Conservation (phyloP, 495 filamentous ascomycete species). For the Aspergillus affinis region DNA sequence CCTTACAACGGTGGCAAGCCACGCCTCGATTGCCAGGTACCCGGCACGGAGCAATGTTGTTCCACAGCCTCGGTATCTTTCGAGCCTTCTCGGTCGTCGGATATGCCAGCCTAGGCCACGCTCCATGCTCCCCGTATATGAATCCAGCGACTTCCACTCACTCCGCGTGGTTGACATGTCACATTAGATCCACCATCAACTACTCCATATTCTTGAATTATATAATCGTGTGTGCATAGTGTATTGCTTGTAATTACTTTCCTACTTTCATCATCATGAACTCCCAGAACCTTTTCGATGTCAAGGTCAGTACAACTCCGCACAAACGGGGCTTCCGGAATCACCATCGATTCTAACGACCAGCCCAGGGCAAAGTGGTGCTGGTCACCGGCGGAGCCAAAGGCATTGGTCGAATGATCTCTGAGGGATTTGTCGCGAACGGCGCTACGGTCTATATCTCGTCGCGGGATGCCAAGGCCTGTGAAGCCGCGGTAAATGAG, state of each 20-base stretch:
- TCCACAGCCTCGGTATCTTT: conserved; percentile 25
- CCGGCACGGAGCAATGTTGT: conserved; percentile 9
- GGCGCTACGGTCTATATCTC: conserved; percentile 84
- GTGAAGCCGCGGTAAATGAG: conserved; percentile 56
- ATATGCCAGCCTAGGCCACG: neutral
- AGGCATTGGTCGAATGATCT: conserved; percentile 78
- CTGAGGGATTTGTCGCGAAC: conserved; percentile 74
- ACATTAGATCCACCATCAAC: neutral
- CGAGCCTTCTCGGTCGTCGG: conserved; percentile 8
- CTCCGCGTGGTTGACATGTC: too few relatives aligned
- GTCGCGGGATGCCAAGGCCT: conserved; percentile 64
- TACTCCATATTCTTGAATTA: neutral
- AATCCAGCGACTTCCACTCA: too few relatives aligned
- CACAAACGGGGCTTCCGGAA: neutral
- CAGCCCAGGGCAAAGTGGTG: conserved; percentile 65
- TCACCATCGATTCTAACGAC: conserved; percentile 11
- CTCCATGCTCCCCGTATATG: neutral
- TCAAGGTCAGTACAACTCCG: conserved; percentile 46
- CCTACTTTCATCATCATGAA: conserved; percentile 46
- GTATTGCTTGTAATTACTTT: neutral
- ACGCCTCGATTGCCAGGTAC: neutral
- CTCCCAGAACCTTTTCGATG: conserved; percentile 53
- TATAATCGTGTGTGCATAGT: neutral
- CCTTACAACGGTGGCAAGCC: neutral
- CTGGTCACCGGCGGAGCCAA: conserved; percentile 71